Percentiles rank a stretch among this genome's conserved stretches.
Evolutionary conservation across 176 grass and related monocot genomes (phyloP).

Genomic region (Oryza australiensis): DNA sequence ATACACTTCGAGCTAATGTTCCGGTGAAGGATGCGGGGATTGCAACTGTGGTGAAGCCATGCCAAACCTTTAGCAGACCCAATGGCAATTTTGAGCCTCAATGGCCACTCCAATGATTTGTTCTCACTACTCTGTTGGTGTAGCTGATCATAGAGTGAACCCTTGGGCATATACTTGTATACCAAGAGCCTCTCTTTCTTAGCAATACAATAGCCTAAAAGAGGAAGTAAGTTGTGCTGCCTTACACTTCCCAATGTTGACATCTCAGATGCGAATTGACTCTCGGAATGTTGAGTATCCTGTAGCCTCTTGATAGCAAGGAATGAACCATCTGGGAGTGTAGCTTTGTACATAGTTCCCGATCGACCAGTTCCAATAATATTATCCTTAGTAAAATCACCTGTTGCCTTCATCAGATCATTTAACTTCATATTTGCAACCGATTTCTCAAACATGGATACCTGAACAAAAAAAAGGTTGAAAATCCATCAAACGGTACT

Average conservation of each 20-base stretch:
- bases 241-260: constrained; percentile 67
- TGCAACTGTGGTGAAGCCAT: constrained; percentile 96
- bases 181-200: constrained; percentile 92
- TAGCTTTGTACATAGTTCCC: constrained; percentile 79
- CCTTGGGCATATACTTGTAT: constrained; percentile 77
- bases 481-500: not conserved
- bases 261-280: constrained; percentile 89
- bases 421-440: constrained; percentile 92
- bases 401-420: constrained; percentile 82
- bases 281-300: constrained; percentile 75
- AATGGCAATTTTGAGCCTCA: constrained; percentile 87
- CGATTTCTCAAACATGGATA: constrained; percentile 92
- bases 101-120: constrained; percentile 57
- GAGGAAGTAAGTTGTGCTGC: constrained; percentile 78
- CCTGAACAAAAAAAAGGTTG: constrained; percentile 44
- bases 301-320: constrained; percentile 92
- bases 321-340: constrained; percentile 80
- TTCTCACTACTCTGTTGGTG: constrained; percentile 39
- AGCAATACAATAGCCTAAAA: constrained; percentile 87
- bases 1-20: constrained; percentile 98
- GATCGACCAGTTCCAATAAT: constrained; percentile 75
- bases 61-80: constrained; percentile 75
- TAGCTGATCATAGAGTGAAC: constrained; percentile 67
- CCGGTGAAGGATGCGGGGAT: constrained; percentile 84
- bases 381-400: constrained; percentile 87